Base-by-base conservation (phyloP, 2,329 filamentous ascomycete genomes). In the Venturia effusa region DNA sequence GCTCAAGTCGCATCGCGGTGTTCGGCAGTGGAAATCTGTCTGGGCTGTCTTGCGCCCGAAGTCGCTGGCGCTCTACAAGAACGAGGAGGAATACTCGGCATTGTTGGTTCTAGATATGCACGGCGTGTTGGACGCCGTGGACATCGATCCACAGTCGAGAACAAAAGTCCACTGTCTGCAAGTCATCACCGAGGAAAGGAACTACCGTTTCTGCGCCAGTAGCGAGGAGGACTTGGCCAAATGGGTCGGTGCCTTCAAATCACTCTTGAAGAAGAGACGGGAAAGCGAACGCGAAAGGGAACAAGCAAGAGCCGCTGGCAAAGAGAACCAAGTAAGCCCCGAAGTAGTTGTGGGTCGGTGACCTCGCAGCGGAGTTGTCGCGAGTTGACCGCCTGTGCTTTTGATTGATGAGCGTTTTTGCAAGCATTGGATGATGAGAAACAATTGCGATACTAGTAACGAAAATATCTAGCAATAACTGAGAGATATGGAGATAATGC, bases 1-100 rank as follows among this genome's bases (percentile, higher is more conserved):
- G 66, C 83, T 97, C 64, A 91, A 90, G 70, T 89, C 87, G 66
- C 92, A 91, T 70, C 83, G 88, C 27, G 91, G 92, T 10, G 84
- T 99, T 63, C 86, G 89, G 59, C 89, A 96, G 71, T 99, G 94
- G 94, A 97, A 96, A 79, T 88, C 91, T 69, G 83, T 92, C 65
- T 97, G 94, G 94, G 89, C 88, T 15, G 94, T 97, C 0, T 82
- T 99, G 61, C 89, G 94, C 39, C 88, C 90, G 1, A 87, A 88
- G 61, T 92, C 89, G 67, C 79, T 99, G 39, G 89, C 91, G 19
- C 83, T 97, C 32, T 99, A 99, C 81, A 97, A 97, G 75, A 88
- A 95, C 71, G 90, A 95, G 64, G 79, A 84, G 67, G 94, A 99
- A 76, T 97, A 97, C 74, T 88, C 89, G 15, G 90, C 92, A 0